Base-by-base conservation (phyloP, 345 rosid genomes). In the Populus simonii region DNA sequence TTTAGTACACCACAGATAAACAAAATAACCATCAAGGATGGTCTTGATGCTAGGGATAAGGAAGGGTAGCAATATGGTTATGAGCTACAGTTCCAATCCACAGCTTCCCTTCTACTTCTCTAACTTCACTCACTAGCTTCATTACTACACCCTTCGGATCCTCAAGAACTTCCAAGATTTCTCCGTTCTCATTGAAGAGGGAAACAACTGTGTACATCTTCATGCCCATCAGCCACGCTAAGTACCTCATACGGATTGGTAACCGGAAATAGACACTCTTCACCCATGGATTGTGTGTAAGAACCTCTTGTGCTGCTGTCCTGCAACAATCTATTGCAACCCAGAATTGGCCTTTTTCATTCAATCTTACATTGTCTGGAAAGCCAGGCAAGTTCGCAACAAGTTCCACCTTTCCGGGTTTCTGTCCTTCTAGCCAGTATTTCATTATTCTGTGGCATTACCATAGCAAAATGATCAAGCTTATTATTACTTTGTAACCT, bases 41-140 rank as follows among this genome's bases (percentile, higher is more conserved):
- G 18, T 66, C 8, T 3, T 13, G 22, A 18, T 25, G 38, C 68
- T 73, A 33, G 82, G 97, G 94, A 76, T 93, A 96, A 66, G 90
- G 84, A 27, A 93, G 79, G 3, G 94, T 90, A 7, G 97, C 97
- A 72, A 96, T 92, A 71, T 96, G 99, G 78, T 93, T 96, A 82
- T 93, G 99, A 78, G 95, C 99, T 70, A 96, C 98, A 38, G 97
- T 93, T 66, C 99, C 98, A 81, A 93, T 93, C 99, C 99, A 96
- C 23, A 93, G 88, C 82, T 90, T 96, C 78, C 97, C 99, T 66
- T 90, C 55, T 41, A 83, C 86, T 82, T 96, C 92, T 79, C 92
- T 90, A 39, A 96, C 99, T 89, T 96, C 99, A 72, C 98, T 96
- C 59, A 89, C 98, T 7, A 96, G 82, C 85, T 91, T 90, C 98